Base-by-base conservation (phyloP, 306 rosid species). In the Delonix regia region DNA sequence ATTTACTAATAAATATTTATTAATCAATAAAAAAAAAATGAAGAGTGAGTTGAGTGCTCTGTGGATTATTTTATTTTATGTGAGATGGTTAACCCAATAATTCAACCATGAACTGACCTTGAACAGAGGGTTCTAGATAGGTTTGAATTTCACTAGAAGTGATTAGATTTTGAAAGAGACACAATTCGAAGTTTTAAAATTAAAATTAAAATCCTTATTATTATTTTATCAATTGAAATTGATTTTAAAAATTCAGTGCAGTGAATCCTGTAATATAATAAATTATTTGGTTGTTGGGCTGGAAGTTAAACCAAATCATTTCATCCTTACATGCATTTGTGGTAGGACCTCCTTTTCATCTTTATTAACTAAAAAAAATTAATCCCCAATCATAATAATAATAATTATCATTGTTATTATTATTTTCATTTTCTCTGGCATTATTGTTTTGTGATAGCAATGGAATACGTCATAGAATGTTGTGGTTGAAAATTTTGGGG, bases 71-170 rank as follows among this genome's bases (percentile, higher is more conserved):
- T 51, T 82, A 24, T 71, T 49, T 70, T 71, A 13, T 71, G 56
- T 42, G 51, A 30, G 65, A 56, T 83, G 60, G 71, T 42, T 77
- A 67, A 36, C 75, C 75, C 67, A 65, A 71, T 56, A 63, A 80
- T 80, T 79, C 76, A 80, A 76, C 79, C 71, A 64, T 71, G 44
- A 65, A 56, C 48, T 76, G 38, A 71, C 79, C 42, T 25, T 73
- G 55, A 69, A 69, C 42, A 25, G 51, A 63, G 38, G 38, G 61
- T 69, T 80, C 72, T 79, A 47, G 79, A 80, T 80, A 42, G 42
- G 45, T 71, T 71, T 69, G 73, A 84, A 75, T 79, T 79, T 71
- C 80, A n/a, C 52, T 56, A 3, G 30, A 9, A 69, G 69, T 16
- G 73, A 76, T 73, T 49, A 62, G 33, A 62, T 69, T 53, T 71